phyloP scores from a whole-genome alignment of 2,329 filamentous ascomycete species.

The Graphium sp. region DNA sequence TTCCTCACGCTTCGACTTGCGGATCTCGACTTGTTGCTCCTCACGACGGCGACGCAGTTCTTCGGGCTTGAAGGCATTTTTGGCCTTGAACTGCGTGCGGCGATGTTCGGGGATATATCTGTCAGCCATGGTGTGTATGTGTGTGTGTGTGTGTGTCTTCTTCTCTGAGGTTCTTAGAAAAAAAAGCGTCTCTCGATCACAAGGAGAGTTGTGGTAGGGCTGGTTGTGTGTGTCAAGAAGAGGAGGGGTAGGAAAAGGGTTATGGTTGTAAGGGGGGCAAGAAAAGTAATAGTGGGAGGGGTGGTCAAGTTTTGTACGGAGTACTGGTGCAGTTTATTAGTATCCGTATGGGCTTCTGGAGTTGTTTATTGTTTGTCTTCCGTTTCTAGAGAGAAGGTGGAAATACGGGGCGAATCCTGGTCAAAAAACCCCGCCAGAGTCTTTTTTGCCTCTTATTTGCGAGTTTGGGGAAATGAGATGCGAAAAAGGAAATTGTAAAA shows the following conservation, averaged over 20 bases:
- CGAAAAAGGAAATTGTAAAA: conserved; percentile 1
- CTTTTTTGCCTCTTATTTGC: too few species aligned
- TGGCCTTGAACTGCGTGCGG: conserved; percentile 98
- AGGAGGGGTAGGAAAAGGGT: not conserved
- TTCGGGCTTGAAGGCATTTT: conserved; percentile 97
- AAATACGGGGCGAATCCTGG: too few species aligned
- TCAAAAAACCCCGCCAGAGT: too few species aligned
- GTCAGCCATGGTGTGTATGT: conserved; percentile 65
- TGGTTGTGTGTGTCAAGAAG: not conserved
- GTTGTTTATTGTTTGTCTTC: too few species aligned
- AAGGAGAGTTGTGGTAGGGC: too few species aligned
- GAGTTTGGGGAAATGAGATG: conserved; percentile 1
- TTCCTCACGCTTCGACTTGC: conserved; percentile 96
- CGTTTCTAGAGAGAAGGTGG: too few species aligned
- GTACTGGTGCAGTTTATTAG: too few species aligned
- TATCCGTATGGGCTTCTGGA: too few species aligned
- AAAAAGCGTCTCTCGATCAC: not conserved
- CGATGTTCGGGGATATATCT: conserved; percentile 99
- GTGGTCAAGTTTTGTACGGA: too few species aligned
- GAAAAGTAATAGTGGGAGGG: too few species aligned
- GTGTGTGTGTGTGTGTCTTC: too few species aligned
- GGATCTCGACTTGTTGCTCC: conserved; percentile 98
- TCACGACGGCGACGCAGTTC: conserved; percentile 96
- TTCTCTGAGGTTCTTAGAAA: too few species aligned
- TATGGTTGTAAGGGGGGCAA: not conserved